A percentile compares a stretch with the other conserved stretches of the same genome.
These are phyloP conservation scores for Angomonas ambiguus DNA, from an alignment of 208 protist genomes.

Conservation along the genomic window DNA sequence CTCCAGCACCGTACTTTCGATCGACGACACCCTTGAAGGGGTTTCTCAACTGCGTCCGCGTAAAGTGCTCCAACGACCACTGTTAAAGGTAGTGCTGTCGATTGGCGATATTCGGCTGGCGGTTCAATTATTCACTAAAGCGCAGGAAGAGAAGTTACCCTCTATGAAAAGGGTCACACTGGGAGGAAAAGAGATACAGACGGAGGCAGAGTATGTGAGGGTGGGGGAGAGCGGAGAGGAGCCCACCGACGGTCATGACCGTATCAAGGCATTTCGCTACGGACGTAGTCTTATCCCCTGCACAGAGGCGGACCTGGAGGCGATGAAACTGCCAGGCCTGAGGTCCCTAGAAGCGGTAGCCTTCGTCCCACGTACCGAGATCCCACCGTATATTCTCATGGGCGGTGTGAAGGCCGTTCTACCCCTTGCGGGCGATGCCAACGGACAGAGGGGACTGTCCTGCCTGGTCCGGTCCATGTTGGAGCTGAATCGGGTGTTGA, in stretches of 20 bases:
- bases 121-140: slow-evolving; percentile 71
- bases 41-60: slow-evolving; percentile 26
- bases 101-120: slow-evolving; percentile 67
- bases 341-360: slow-evolving; percentile 68
- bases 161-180: slow-evolving; percentile 43
- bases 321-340: slow-evolving; percentile 45
- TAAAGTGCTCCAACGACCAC: slow-evolving; percentile 35
- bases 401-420: slow-evolving; percentile 57
- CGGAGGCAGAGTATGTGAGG: slow-evolving; percentile 18
- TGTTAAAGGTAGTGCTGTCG: slow-evolving; percentile 40
- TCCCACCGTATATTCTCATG: slow-evolving; percentile 73
- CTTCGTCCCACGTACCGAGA: slow-evolving; percentile 52
- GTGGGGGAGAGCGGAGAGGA: slow-evolving; percentile 5
- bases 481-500: slow-evolving; percentile 30
- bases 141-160: slow-evolving; percentile 48
- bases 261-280: slow-evolving; percentile 73
- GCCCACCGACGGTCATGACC: slow-evolving; percentile 12
- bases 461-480: slow-evolving; percentile 73
- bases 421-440: slow-evolving; percentile 55
- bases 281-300: slow-evolving; percentile 80
- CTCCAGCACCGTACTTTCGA: slow-evolving; percentile 35
- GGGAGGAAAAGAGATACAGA: slow-evolving; percentile 34
- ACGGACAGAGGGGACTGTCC: slow-evolving; percentile 53
- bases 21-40: slow-evolving; percentile 32
- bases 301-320: slow-evolving; percentile 54